phyloP scores from a whole-genome alignment of 495 filamentous ascomycete genomes.

The Massariosphaeria phaeospora region DNA sequence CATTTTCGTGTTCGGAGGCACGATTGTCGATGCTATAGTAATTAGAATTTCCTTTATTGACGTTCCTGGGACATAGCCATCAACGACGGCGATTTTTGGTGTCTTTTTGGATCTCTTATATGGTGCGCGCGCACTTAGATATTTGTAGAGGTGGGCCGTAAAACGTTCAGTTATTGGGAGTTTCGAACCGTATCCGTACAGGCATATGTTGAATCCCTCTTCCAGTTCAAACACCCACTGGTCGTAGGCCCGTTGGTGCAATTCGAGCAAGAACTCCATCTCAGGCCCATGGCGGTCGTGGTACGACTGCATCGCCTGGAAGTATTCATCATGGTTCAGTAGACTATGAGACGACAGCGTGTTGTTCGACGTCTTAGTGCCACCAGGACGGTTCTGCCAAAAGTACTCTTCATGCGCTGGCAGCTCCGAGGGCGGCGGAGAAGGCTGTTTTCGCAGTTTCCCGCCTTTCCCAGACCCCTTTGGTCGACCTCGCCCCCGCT shows the following conservation, averaged over 20 bases:
- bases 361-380: slow-evolving; percentile 78
- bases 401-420: slow-evolving; percentile 90
- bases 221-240: slow-evolving; percentile 92
- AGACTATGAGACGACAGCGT: slow-evolving; percentile 69
- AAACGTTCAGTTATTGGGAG: slow-evolving; percentile 69
- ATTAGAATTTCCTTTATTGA: slow-evolving; percentile 75
- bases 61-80: slow-evolving; percentile 75
- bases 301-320: slow-evolving; percentile 61
- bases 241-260: slow-evolving; percentile 75
- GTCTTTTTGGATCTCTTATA: slow-evolving; percentile 29
- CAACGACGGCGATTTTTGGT: slow-evolving; percentile 72
- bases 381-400: slow-evolving; percentile 78
- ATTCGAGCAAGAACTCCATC: slow-evolving; percentile 61
- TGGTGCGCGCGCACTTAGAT: slow-evolving; percentile 35
- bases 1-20: slow-evolving; percentile 55
- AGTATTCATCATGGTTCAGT: slow-evolving; percentile 88
- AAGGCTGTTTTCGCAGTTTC: slow-evolving; percentile 46
- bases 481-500: slow-evolving; percentile 55
- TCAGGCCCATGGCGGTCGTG: slow-evolving; percentile 68
- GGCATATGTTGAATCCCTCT: slow-evolving; percentile 82
- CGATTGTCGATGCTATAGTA: slow-evolving; percentile 61
- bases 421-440: slow-evolving; percentile 71
- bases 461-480: slow-evolving; percentile 45
- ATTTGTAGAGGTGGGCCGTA: slow-evolving; percentile 62
- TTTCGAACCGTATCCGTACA: slow-evolving; percentile 92